phyloP scores from a whole-genome alignment of 352 stramenopile genomes.

The Phytophthora multivora region DNA sequence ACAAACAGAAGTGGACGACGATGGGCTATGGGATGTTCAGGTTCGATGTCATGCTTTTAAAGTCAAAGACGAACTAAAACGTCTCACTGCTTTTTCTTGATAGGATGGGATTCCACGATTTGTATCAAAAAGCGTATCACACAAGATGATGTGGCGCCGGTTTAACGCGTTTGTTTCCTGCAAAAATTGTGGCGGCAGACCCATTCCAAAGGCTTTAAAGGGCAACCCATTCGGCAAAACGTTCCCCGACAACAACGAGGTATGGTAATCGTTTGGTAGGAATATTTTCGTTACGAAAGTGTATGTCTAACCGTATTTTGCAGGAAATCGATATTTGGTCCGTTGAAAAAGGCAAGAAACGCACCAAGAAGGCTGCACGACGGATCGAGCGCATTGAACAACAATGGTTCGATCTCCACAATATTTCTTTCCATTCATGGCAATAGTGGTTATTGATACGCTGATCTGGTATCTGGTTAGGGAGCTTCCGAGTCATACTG shows the following conservation, averaged over 20 bases:
- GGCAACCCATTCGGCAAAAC: conserved; percentile 17
- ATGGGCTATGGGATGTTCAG: conserved; percentile 74
- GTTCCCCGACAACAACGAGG: conserved; percentile 22
- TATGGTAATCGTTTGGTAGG: neutral
- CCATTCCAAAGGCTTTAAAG: conserved; percentile 36
- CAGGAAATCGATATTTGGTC: conserved; percentile 77
- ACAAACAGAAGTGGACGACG: conserved; percentile 72
- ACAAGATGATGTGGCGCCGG: conserved; percentile 63
- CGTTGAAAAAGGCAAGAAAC: conserved; percentile 46
- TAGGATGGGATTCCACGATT: conserved; percentile 67
- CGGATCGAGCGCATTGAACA: conserved; percentile 49
- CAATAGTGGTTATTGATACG: neutral
- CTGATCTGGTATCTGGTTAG: conserved; percentile 19
- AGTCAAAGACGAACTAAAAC: no score
- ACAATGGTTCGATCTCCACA: conserved; percentile 41
- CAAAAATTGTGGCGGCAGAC: conserved; percentile 68
- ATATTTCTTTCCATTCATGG: neutral
- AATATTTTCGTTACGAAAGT: neutral
- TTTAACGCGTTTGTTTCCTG: conserved; percentile 76
- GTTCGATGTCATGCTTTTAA: conserved; percentile 13
- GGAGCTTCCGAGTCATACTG: conserved; percentile 50
- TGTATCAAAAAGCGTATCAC: conserved; percentile 52
- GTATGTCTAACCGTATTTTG: neutral
- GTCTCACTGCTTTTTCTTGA: neutral
- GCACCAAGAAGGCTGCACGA: conserved; percentile 49